phyloP scores from a whole-genome alignment of 2,329 filamentous ascomycete species.

The Ophiostoma sp. region DNA sequence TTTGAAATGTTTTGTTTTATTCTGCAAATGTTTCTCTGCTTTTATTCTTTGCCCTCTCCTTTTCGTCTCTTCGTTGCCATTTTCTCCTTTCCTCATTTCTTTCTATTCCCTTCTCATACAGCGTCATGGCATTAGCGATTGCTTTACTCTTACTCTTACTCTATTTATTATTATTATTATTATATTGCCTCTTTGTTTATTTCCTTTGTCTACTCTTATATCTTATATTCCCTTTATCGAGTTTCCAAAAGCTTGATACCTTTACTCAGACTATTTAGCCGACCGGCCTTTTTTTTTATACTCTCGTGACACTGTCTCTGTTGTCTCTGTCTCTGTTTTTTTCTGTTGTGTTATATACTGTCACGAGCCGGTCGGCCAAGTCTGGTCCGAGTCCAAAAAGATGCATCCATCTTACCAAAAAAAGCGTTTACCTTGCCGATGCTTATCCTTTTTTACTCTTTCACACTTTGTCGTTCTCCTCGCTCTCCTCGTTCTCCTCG shows the following conservation, averaged over 20 bases:
- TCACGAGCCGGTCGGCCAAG: neutral
- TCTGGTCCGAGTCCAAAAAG: constrained; percentile 14
- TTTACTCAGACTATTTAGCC: constrained; percentile 14
- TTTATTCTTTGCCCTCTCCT: constrained; percentile 15
- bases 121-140: constrained; percentile 47
- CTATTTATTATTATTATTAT: constrained; percentile 30
- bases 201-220: constrained; percentile 9
- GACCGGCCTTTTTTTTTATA: constrained; percentile 11
- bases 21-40: constrained; percentile 19
- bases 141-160: constrained; percentile 31
- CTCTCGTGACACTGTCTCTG: neutral
- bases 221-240: constrained; percentile 11
- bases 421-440: constrained; percentile 9
- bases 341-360: neutral
- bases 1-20: constrained; percentile 22
- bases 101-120: constrained; percentile 31
- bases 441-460: constrained; percentile 7
- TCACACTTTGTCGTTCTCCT: neutral
- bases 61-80: constrained; percentile 25
- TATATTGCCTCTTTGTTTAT: constrained; percentile 2
- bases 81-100: constrained; percentile 35
- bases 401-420: constrained; percentile 13
- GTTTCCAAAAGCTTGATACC: constrained; percentile 9
- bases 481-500: neutral
- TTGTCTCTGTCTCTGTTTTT: neutral